Base-by-base conservation (phyloP, 2,329 filamentous ascomycete genomes). In the Metarhizium robertsii region DNA sequence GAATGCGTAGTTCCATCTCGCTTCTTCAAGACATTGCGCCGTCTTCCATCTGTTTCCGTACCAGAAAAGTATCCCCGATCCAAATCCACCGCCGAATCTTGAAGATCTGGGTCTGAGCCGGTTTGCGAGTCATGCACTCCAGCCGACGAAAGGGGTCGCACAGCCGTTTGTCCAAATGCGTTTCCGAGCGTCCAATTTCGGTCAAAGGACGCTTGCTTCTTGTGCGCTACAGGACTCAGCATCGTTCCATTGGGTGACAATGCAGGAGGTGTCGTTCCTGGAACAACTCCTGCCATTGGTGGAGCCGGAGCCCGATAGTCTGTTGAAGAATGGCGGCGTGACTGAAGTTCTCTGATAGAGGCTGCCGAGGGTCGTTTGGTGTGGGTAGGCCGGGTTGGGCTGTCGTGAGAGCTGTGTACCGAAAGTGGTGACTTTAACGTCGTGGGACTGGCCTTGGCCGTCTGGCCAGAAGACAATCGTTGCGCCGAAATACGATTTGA, bases 11-110 rank as follows among this genome's bases (percentile, higher is more conserved):
- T 71, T 59, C 82, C 85, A 57, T 84, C 82, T 56, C 88, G 85
- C 73, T 94, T 95, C 69, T 89, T 90, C 60, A 96, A 75, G 50
- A 94, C 77, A 66, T 90, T 95, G 49, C 88, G 82, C 63, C 82
- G 84, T 56, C 87, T 83, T 47, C 81, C 81, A 60, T 96, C 91
- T 11, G 85, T 77, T 65, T 97, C 92, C 16, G 87, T 88, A 3
- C 92, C 90, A 7, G 92, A 96, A 66, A 96, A 96, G 69, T 97
- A 97, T 29, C 92, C 92, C 40, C 90, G 83, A 64, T 97, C 94
- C 16, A 90, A 70, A 58, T 95, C 88, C 29, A 75, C 70, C 16
- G 73, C 72, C 8, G 75, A 75, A 57, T 81, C 78, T 59, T 75
- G 75, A 14, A 72, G 63, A 13, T 73, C 68, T 14, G 69, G 62